These are phyloP conservation scores for Chrysoporthe puriensis DNA, from an alignment of 2,329 filamentous ascomycete genomes.

Conservation along the genomic window DNA sequence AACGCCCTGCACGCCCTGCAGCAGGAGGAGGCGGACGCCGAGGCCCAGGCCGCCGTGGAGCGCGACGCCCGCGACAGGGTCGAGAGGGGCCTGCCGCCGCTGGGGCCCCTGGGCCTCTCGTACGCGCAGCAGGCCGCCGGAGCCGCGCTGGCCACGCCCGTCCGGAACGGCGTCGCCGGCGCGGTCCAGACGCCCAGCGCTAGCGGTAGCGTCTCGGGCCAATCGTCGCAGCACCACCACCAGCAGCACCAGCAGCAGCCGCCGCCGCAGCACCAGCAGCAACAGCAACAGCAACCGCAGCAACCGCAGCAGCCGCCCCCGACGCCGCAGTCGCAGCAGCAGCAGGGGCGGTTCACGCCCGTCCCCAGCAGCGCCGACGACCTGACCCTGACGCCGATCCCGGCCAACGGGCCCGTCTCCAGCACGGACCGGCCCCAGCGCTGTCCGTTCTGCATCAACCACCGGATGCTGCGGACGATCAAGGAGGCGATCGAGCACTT, in stretches of 20 bases:
- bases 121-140: slow-evolving; percentile 30
- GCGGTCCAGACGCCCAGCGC: not conserved
- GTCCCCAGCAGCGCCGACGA: slow-evolving; percentile 41
- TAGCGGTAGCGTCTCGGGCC: slow-evolving; percentile 15
- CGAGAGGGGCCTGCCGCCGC: slow-evolving; percentile 44
- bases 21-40: slow-evolving; percentile 61
- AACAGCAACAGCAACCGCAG: slow-evolving; percentile 21
- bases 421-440: slow-evolving; percentile 54
- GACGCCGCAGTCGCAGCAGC: slow-evolving; percentile 35
- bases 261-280: too few species aligned
- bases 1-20: slow-evolving; percentile 63
- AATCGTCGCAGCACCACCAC: slow-evolving; percentile 31
- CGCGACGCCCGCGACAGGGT: slow-evolving; percentile 56
- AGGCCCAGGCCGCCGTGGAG: slow-evolving; percentile 58
- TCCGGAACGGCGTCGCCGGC: slow-evolving; percentile 25
- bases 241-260: not conserved
- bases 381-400: slow-evolving; percentile 59
- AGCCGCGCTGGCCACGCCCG: slow-evolving; percentile 32
- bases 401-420: slow-evolving; percentile 51
- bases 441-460: slow-evolving; percentile 65
- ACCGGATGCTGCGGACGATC: slow-evolving; percentile 62
- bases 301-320: slow-evolving; percentile 33
- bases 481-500: slow-evolving; percentile 67
- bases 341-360: slow-evolving; percentile 14
- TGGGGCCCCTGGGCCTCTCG: slow-evolving; percentile 26